These are phyloP conservation scores for Parsonsia alboflavescens DNA, from an alignment of 257 asterid species.

Conservation along the genomic window DNA sequence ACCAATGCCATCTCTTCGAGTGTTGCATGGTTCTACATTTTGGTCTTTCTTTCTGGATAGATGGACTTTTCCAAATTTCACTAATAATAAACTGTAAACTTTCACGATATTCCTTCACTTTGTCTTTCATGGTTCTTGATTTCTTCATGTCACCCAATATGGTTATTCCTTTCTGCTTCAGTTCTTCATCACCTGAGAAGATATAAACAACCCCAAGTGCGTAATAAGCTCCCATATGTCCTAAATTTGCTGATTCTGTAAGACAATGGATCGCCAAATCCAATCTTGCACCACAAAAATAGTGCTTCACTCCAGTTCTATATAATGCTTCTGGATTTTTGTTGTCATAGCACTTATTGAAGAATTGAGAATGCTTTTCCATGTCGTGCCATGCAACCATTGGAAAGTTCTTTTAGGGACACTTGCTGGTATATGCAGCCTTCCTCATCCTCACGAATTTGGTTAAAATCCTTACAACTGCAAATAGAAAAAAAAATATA, in stretches of 20 bases:
- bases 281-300: not conserved
- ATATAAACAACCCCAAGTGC: constrained; percentile 1
- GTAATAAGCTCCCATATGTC: constrained; percentile 3
- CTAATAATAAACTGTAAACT: not conserved
- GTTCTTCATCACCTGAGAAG: not conserved
- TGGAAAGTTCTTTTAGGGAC: not conserved
- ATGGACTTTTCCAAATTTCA: not conserved
- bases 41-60: not conserved
- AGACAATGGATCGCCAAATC: not conserved
- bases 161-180: not conserved
- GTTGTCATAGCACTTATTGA: not conserved
- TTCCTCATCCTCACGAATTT: not conserved
- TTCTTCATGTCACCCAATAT: not conserved
- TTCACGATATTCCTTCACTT: not conserved
- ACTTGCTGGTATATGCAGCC: not conserved
- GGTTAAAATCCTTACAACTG: not conserved
- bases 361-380: not conserved
- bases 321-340: not conserved
- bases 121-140: not conserved
- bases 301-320: not conserved
- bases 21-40: not conserved
- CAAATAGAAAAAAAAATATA: not conserved
- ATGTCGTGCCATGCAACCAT: not conserved
- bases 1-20: not conserved
- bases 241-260: constrained; percentile 3